Base-by-base conservation (phyloP, 2,329 filamentous ascomycete species). In the Diaporthe caulivora region DNA sequence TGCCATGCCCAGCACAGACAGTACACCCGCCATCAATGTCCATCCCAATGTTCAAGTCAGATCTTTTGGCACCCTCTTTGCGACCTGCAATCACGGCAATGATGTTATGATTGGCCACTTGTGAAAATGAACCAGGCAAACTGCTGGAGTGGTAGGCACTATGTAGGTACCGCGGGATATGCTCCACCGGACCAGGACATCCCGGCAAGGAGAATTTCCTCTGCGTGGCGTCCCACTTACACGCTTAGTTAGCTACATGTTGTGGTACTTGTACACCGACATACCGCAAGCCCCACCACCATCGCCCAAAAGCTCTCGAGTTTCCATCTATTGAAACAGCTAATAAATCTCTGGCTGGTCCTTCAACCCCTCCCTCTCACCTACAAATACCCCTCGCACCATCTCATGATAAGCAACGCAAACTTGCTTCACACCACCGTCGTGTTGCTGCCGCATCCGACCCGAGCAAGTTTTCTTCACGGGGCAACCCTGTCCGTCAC, bases 281-380 rank as follows among this genome's bases (percentile, higher is more conserved):
- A 67, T 70, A 54, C 55, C 15, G 47, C 29, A 54, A 34, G 31
- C 71, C 70, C 72, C 72, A 74, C 70, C 62, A 71, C 69, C 69
- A 64, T 34, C 55, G 42, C 42, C 53, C 71, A 72, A 64, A 37
- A 72, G n/a, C 40, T 68, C 70, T 72, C 37, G 62, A 74, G 54
- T 65, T 72, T 55, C 62, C 70, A 64, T 69, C 72, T 42, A 72
- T 74, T 69, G 72, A 74, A 74, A 72, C 70, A 72, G 57, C 65
- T 64, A 70, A 60, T 60, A 51, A 65, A 62, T 72, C 71, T 68
- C 65, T 73, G 71, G 51, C 67, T 54, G 40, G 40, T 13, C 53
- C 51, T 58, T 53, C 73, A 67, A 54, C 55, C 70, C 58, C 65
- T 62, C n/a, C 64, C 54, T 54, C 55, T 72, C 64, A 51, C 65